These are phyloP conservation scores for Mucor piriformis DNA, from an alignment of 371 early-diverging fungal species.

Conservation along the genomic window DNA sequence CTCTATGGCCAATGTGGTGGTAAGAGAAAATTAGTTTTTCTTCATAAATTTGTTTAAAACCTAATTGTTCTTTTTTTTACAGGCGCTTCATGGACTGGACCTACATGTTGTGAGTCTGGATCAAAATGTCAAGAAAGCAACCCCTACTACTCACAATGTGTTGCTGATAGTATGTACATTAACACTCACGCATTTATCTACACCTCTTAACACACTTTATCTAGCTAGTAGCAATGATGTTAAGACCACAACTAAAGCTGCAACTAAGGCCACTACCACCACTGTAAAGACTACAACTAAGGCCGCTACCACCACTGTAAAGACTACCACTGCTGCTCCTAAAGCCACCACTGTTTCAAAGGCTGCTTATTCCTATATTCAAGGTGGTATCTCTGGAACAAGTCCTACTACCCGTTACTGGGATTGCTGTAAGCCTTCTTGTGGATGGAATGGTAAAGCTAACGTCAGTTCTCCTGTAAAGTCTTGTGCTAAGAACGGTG, in stretches of 20 bases:
- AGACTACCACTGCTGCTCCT: not conserved
- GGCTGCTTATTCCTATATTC: constrained; percentile 6
- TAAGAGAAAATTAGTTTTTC: not conserved
- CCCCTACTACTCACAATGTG: not conserved
- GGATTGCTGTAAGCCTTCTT: constrained; percentile 53
- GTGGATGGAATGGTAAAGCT: constrained; percentile 42
- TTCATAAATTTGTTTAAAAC: not conserved
- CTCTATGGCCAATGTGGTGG: constrained; percentile 8
- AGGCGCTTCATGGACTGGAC: not conserved
- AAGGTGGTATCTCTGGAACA: constrained; percentile 26
- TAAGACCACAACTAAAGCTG: not conserved
- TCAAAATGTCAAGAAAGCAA: not conserved
- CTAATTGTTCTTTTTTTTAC: not conserved
- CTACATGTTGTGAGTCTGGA: not conserved
- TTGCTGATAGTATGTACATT: not conserved
- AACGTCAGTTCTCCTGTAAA: constrained; percentile 31
- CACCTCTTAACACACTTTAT: not conserved
- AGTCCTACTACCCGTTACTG: constrained; percentile 47
- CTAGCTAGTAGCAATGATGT: not conserved
- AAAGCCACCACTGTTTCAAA: too few species aligned
- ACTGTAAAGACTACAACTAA: not conserved
- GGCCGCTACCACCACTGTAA: not conserved
- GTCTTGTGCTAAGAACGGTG: constrained; percentile 37
- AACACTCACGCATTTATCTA: too few species aligned
- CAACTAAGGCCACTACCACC: not conserved